Evolutionary conservation across 768 basidiomycete genomes (phyloP), one percentile per base, ranked within the genome.

Genomic region (Tylopilus felleus): DNA sequence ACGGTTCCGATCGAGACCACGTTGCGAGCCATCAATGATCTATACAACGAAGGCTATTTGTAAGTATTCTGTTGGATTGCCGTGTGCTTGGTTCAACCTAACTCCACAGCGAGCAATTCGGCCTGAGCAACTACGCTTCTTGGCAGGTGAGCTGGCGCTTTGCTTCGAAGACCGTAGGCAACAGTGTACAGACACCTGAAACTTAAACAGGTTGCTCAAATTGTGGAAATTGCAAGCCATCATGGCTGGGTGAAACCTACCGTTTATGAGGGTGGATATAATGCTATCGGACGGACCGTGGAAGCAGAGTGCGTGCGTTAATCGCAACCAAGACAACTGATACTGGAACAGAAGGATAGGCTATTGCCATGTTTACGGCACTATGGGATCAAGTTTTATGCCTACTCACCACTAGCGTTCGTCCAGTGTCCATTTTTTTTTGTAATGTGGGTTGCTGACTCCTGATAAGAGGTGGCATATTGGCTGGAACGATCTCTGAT

Each of bases 31-130:
- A 71, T 79, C 51, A 67, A 83, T 61, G 70, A 77, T 10, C 60
- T 80, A 22, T 70, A 82, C 71, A 71, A 76, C 50, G 76, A 79
- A 60, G 80, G 82, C 4, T 73, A 77, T 59, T 82, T 83, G 63
- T 78, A 69, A 54, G 76, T 64, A 41, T 38, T 55, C 22, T 29
- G 17, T 16, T 44, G 7, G 40, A 28, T 25, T 29, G 25, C 14
- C 38, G n/a, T n/a, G 27, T 22, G n/a, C 21, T 47, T 47, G n/a
- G 35, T 21, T 27, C 22, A 27, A 41, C 19, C 10, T n/a, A 22
- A 8, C 36, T 42, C 42, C 40, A 23, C 38, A 54, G 51, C 13
- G 56, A 58, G 9, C 47, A 62, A 31, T 57, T 65, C 47, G 58
- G 59, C 16, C 25, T 57, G 39, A 53, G 49, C 36, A 63, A 62